A percentile compares a stretch with the other conserved stretches of the same genome.
Evolutionary conservation across 2,329 filamentous ascomycete species (phyloP).

Genomic region (Salinomyces thailandicus): DNA sequence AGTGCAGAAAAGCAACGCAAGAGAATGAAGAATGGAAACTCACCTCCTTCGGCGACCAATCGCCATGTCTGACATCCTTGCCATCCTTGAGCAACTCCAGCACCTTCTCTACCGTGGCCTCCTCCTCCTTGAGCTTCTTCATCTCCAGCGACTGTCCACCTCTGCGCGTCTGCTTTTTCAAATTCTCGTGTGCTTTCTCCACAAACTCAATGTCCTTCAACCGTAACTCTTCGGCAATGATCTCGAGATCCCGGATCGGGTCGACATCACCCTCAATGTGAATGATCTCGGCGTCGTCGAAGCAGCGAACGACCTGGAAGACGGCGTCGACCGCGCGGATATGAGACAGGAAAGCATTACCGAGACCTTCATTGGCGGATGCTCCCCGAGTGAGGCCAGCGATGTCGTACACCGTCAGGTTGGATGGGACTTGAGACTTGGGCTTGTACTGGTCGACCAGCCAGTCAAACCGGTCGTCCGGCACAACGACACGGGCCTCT

Average conservation of each 20-base stretch:
- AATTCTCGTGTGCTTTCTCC: slow-evolving; percentile 84
- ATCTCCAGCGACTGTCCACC: slow-evolving; percentile 93
- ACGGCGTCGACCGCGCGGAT: slow-evolving; percentile 60
- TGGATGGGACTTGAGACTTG: slow-evolving; percentile 92
- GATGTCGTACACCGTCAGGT: slow-evolving; percentile 97
- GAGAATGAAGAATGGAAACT: slow-evolving; percentile 27
- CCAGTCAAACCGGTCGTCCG: slow-evolving; percentile 94
- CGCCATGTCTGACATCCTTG: slow-evolving; percentile 86
- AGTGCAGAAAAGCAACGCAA: slow-evolving; percentile 9
- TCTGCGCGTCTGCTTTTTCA: slow-evolving; percentile 88
- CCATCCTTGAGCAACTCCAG: slow-evolving; percentile 72
- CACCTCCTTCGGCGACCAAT: slow-evolving; percentile 94
- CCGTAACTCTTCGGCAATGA: slow-evolving; percentile 91
- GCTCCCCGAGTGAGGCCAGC: slow-evolving; percentile 91
- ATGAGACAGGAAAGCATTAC: slow-evolving; percentile 96
- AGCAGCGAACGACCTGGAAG: slow-evolving; percentile 32
- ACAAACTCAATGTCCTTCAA: slow-evolving; percentile 98
- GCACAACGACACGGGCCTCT: slow-evolving; percentile 93
- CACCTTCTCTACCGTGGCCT: slow-evolving; percentile 86
- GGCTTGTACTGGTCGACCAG: slow-evolving; percentile 93
- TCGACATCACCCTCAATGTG: slow-evolving; percentile 99
- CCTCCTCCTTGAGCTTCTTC: slow-evolving; percentile 93
- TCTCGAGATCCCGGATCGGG: slow-evolving; percentile 84
- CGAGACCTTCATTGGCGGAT: slow-evolving; percentile 92
- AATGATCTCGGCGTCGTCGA: slow-evolving; percentile 98